Conservation (phyloP, 768 basidiomycete genomes). For the Brasilioporus rufonigricans region DNA sequence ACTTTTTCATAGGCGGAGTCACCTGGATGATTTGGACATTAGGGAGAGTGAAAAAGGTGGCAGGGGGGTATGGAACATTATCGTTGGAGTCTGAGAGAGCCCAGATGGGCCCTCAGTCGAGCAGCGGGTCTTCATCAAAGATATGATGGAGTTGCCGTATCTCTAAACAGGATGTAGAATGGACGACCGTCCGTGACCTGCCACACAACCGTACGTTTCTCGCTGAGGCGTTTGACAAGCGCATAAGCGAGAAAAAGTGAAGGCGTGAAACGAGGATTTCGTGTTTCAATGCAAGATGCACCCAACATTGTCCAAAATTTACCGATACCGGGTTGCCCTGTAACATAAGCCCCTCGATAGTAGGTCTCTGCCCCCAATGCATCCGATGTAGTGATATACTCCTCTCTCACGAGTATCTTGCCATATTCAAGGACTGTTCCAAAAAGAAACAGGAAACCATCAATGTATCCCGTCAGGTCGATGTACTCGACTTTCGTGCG, state of each 20-base stretch:
- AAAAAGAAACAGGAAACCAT: neutral
- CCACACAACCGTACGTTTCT: neutral
- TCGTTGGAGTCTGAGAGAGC: neutral
- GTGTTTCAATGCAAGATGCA: neutral
- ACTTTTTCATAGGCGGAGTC: neutral
- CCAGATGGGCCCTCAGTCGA: neutral
- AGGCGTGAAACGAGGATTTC: too few relatives aligned
- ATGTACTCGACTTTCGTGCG: neutral
- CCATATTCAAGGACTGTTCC: too few relatives aligned
- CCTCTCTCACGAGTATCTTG: constrained; percentile 4
- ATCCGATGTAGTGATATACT: neutral
- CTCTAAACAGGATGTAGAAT: neutral
- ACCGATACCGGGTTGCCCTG: constrained; percentile 7
- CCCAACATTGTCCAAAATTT: neutral
- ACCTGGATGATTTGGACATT: neutral
- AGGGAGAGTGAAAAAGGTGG: neutral
- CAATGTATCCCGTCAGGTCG: neutral
- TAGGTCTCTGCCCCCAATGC: neutral
- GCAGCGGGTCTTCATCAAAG: neutral
- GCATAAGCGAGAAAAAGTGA: neutral
- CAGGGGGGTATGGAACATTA: neutral
- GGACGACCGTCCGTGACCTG: neutral
- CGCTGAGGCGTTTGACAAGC: neutral
- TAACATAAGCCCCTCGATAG: neutral
- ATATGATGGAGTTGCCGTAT: neutral